phyloP scores from a whole-genome alignment of 129 eudicot genomes.

The Saussurea involucrata region DNA sequence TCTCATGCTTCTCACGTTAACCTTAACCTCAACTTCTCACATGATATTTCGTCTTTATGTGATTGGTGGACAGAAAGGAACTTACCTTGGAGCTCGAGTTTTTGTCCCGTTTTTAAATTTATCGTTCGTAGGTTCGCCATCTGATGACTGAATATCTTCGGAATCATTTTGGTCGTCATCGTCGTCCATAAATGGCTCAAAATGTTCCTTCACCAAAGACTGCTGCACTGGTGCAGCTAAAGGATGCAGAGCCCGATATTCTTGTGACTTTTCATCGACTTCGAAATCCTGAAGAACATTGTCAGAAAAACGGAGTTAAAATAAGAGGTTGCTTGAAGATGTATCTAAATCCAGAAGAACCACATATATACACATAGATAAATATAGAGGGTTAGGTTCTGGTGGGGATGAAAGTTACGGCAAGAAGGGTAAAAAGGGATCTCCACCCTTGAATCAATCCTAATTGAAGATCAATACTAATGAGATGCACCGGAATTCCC shows the following conservation, averaged over 20 bases:
- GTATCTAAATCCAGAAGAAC: too few species aligned
- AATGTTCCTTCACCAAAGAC: constrained; percentile 81
- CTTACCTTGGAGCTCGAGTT: constrained; percentile 63
- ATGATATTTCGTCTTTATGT: neutral
- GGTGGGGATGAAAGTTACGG: too few species aligned
- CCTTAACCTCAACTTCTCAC: too few species aligned
- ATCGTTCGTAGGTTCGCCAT: constrained; percentile 38
- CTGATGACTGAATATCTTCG: constrained; percentile 40
- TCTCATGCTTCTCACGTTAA: too few species aligned
- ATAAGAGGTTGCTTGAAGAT: neutral
- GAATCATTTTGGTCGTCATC: constrained; percentile 43
- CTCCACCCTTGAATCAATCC: too few species aligned
- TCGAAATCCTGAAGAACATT: constrained; percentile 65
- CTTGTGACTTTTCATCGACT: constrained; percentile 70
- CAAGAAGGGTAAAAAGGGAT: too few species aligned
- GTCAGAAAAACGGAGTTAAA: neutral
- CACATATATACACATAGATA: too few species aligned
- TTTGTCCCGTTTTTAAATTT: constrained; percentile 32
- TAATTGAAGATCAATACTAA: too few species aligned
- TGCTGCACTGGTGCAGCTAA: constrained; percentile 55
- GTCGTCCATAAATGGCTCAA: constrained; percentile 55
- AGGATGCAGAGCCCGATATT: constrained; percentile 87
- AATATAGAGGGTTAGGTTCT: too few species aligned
- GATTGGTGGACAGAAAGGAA: neutral
- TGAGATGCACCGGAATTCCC: too few species aligned